A percentile compares a stretch with the other conserved stretches of the same genome.
phyloP scores from a whole-genome alignment of 2,329 filamentous ascomycete genomes.

The Aureobasidium lini region DNA sequence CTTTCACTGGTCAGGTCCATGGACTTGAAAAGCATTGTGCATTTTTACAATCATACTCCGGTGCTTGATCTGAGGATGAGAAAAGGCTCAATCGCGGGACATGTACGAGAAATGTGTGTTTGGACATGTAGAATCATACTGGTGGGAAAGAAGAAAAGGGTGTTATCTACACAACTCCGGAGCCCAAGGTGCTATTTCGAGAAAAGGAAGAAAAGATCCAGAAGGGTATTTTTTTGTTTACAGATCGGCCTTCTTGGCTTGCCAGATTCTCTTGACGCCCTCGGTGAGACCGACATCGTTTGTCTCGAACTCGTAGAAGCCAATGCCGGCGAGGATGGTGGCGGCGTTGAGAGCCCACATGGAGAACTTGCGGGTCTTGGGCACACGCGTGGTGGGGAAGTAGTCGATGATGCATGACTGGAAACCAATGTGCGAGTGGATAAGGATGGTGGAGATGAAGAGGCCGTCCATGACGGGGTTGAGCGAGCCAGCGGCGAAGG shows the following conservation, averaged over 20 bases:
- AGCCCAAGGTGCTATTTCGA: constrained; percentile 7
- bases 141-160: not conserved
- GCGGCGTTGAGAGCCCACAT: constrained; percentile 72
- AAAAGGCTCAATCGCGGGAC: no score
- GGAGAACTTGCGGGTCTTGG: constrained; percentile 57
- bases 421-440: constrained; percentile 96
- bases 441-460: constrained; percentile 71
- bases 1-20: no score
- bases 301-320: constrained; percentile 97
- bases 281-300: constrained; percentile 95
- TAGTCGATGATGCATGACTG: constrained; percentile 86
- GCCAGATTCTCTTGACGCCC: constrained; percentile 83
- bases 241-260: constrained; percentile 46
- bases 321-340: constrained; percentile 75
- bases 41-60: no score
- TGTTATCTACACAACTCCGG: constrained; percentile 13
- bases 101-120: not conserved
- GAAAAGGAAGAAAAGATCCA: not conserved
- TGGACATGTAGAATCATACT: not conserved
- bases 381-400: constrained; percentile 64
- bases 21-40: no score
- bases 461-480: constrained; percentile 84
- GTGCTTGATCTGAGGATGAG: no score
- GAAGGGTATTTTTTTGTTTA: not conserved
- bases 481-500: constrained; percentile 84